Conservation (phyloP, 768 basidiomycete genomes). For the Lentinula lateritia region DNA sequence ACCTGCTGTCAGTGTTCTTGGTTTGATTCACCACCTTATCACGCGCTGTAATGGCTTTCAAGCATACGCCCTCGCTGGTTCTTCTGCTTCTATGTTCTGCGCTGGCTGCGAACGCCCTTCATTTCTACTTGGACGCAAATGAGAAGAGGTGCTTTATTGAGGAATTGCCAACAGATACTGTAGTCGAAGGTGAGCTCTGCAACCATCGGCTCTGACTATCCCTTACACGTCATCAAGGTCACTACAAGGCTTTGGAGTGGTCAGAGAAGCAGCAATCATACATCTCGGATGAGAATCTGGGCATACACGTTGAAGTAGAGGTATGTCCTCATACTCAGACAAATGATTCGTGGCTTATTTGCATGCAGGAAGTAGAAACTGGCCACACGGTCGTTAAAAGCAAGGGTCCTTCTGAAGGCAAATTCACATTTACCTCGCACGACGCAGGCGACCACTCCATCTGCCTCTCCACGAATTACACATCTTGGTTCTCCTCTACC, state of each 20-base stretch:
- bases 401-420: constrained; percentile 83
- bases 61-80: not conserved
- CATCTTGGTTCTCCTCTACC: constrained; percentile 79
- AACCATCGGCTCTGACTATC: constrained; percentile 1
- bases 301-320: constrained; percentile 87
- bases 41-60: not conserved
- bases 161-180: constrained; percentile 92
- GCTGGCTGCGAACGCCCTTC: constrained; percentile 65
- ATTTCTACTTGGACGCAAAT: constrained; percentile 95
- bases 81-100: constrained; percentile 32
- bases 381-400: constrained; percentile 82
- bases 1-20: not conserved
- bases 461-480: constrained; percentile 90
- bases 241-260: constrained; percentile 93
- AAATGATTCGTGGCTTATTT: not conserved
- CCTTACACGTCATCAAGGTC: constrained; percentile 48
- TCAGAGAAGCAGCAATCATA: constrained; percentile 66
- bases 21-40: not conserved
- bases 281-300: constrained; percentile 65
- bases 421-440: constrained; percentile 97
- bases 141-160: constrained; percentile 95
- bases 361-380: constrained; percentile 74
- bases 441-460: constrained; percentile 97
- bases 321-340: constrained; percentile 37
- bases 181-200: constrained; percentile 71